These are phyloP conservation scores for Erythrobasidium hasegawianum DNA, from an alignment of 1,284 basidiomycete genomes.

Conservation along the genomic window DNA sequence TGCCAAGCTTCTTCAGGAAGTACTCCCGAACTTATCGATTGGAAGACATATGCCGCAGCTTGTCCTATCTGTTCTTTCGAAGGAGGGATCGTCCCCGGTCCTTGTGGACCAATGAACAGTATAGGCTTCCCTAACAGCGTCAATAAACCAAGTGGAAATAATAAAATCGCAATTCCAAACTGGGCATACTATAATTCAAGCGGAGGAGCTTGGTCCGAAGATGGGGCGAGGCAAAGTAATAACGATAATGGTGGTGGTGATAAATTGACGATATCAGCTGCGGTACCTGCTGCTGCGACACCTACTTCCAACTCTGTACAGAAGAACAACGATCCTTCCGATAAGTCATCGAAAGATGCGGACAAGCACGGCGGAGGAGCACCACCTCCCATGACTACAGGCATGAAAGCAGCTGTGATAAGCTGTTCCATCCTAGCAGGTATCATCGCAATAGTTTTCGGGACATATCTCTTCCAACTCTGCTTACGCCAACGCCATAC, in stretches of 20 bases:
- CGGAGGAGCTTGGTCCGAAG: conserved; percentile 2
- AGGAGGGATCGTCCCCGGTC: conserved; percentile 19
- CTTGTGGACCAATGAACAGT: conserved; percentile 5
- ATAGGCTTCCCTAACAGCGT: conserved; percentile 21
- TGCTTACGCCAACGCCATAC: conserved; percentile 4
- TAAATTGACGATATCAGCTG: conserved; percentile 7
- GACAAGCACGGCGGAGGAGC: neutral
- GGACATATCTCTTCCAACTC: conserved; percentile 21
- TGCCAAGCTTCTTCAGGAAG: conserved; percentile 8
- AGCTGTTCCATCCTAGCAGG: conserved; percentile 15
- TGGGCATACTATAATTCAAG: conserved; percentile 29
- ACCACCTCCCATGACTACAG: neutral
- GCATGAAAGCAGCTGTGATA: conserved; percentile 25
- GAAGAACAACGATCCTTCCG: neutral
- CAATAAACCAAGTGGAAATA: neutral
- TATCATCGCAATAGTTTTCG: conserved; percentile 12
- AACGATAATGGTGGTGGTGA: neutral
- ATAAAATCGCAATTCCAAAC: conserved; percentile 5
- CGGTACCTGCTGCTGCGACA: conserved; percentile 1
- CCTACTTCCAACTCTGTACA: neutral
- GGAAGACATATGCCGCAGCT: conserved; percentile 1
- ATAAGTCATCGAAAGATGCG: neutral
- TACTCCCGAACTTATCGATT: neutral
- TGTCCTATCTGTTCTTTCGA: conserved; percentile 26
- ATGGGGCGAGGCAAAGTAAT: conserved; percentile 1